phyloP scores from a whole-genome alignment of 179 eudicot genomes.

The Silene noctiflora region DNA sequence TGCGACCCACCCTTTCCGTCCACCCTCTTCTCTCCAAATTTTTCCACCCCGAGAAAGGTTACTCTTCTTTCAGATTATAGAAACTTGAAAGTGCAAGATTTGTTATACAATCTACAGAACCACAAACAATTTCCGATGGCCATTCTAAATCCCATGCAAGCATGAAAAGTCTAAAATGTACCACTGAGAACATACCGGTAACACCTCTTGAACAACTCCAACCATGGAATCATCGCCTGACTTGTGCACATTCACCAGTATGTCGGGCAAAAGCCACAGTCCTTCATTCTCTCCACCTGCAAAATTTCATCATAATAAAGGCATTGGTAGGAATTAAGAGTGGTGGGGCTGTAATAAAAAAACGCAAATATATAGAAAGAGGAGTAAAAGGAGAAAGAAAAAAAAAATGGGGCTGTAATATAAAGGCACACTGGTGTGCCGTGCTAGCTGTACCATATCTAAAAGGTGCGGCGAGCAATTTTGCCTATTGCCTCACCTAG shows the following conservation, averaged over 20 bases:
- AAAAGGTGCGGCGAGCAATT: background rate
- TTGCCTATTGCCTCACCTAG: background rate
- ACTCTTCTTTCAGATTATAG: background rate
- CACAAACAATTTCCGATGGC: background rate
- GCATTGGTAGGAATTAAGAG: background rate
- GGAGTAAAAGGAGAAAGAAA: background rate
- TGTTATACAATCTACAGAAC: background rate
- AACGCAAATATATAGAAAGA: no score
- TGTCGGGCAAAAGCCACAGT: constrained; percentile 72
- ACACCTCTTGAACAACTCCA: constrained; percentile 82
- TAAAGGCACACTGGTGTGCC: no score
- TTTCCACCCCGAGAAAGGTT: background rate
- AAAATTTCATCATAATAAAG: background rate
- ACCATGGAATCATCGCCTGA: constrained; percentile 58
- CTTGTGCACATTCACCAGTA: constrained; percentile 77
- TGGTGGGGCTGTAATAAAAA: background rate
- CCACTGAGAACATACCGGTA: constrained; percentile 55
- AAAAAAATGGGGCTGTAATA: background rate
- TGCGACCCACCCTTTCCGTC: background rate
- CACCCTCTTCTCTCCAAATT: background rate
- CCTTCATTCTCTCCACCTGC: constrained; percentile 93
- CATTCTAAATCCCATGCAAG: background rate
- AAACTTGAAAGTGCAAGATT: constrained; percentile 6
- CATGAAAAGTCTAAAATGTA: background rate
- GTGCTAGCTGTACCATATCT: background rate